phyloP scores from a whole-genome alignment of 805 yeast genomes.

The Wickerhamomyces chaumierensis region DNA sequence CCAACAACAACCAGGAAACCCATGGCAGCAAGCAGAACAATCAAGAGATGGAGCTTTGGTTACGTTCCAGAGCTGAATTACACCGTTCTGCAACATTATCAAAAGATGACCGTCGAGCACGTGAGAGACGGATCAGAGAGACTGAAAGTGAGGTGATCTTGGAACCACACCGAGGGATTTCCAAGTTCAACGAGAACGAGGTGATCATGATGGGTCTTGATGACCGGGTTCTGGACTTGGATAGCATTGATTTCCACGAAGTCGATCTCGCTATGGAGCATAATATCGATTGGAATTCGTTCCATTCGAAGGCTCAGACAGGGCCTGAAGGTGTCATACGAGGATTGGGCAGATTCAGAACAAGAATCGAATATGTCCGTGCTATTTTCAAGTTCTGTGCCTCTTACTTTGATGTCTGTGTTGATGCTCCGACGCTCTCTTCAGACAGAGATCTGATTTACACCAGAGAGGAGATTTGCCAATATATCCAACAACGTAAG shows the following conservation, averaged over 20 bases:
- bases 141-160: slow-evolving; percentile 49
- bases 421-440: slow-evolving; percentile 14
- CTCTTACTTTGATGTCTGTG: slow-evolving; percentile 37
- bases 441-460: slow-evolving; percentile 23
- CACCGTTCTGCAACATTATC: slow-evolving; percentile 65
- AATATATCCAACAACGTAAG: slow-evolving; percentile 13
- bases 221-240: slow-evolving; percentile 19
- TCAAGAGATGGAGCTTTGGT: slow-evolving; percentile 29
- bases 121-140: slow-evolving; percentile 54
- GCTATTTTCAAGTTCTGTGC: slow-evolving; percentile 55
- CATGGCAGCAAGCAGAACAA: not conserved
- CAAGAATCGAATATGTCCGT: slow-evolving; percentile 48
- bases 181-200: slow-evolving; percentile 38
- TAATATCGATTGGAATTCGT: not conserved
- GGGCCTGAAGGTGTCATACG: slow-evolving; percentile 40
- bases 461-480: slow-evolving; percentile 19
- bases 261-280: slow-evolving; percentile 37
- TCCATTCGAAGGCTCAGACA: not conserved
- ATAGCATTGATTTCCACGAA: slow-evolving; percentile 23
- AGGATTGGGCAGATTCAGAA: slow-evolving; percentile 36
- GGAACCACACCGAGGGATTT: slow-evolving; percentile 45
- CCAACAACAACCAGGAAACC: too few species aligned
- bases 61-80: slow-evolving; percentile 45
- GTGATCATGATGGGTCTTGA: too few species aligned
- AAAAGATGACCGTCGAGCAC: slow-evolving; percentile 52